Percentiles rank a stretch among this genome's conserved stretches.
phyloP scores from a whole-genome alignment of 2,329 filamentous ascomycete species.

The Fusarium goolgardi region DNA sequence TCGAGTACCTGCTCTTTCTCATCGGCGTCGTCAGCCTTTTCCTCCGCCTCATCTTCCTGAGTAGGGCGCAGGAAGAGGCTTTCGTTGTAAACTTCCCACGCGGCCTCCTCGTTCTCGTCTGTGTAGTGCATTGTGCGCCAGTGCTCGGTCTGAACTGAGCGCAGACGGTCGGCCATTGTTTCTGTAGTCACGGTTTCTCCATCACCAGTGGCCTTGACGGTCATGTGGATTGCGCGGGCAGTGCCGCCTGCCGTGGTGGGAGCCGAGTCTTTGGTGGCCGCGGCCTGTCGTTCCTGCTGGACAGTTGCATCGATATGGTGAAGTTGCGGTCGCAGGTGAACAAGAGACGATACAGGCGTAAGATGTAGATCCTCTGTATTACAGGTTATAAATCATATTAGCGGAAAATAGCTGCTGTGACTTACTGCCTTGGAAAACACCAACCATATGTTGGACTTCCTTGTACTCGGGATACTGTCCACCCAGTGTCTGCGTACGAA shows the following conservation, averaged over 20 bases:
- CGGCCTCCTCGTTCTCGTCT: constrained; percentile 80
- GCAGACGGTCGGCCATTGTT: constrained; percentile 80
- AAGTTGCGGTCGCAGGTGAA: constrained; percentile 90
- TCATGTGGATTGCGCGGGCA: constrained; percentile 85
- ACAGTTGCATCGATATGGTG: constrained; percentile 89
- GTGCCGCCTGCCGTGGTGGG: constrained; percentile 56
- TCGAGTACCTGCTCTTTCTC: constrained; percentile 47
- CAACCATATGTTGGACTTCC: constrained; percentile 88
- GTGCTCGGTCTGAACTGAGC: constrained; percentile 80
- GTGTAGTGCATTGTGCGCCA: constrained; percentile 85
- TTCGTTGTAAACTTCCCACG: constrained; percentile 81
- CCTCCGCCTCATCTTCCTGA: constrained; percentile 28
- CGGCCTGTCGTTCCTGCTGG: constrained; percentile 71
- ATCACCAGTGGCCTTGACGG: constrained; percentile 80
- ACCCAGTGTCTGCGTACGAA: constrained; percentile 85
- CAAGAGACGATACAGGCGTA: constrained; percentile 82
- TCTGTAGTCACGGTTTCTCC: constrained; percentile 73
- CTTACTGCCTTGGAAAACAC: constrained; percentile 86
- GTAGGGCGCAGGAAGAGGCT: constrained; percentile 65
- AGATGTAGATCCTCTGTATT: constrained; percentile 82
- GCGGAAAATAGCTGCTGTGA: constrained; percentile 29
- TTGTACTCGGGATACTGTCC: constrained; percentile 79
- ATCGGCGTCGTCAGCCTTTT: constrained; percentile 33
- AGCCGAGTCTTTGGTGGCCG: constrained; percentile 53
- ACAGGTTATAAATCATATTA: constrained; percentile 31